Conservation (phyloP, 768 basidiomycete genomes). For the Agaricus blazei region DNA sequence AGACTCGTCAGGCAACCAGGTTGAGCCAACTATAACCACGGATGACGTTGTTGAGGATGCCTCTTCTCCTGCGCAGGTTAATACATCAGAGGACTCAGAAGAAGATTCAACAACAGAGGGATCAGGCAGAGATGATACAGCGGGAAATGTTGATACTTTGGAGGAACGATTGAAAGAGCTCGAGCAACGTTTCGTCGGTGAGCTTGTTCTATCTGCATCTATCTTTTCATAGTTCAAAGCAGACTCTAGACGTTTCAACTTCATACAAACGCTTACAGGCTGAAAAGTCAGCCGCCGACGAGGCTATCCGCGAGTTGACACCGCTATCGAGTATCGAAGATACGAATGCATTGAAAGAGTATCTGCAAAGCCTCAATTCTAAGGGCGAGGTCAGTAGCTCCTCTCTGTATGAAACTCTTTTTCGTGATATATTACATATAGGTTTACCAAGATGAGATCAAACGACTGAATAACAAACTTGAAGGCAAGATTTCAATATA, state of each 20-base stretch:
- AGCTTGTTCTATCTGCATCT: slow-evolving; percentile 3
- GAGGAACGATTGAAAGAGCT: slow-evolving; percentile 64
- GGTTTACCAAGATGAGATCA: slow-evolving; percentile 76
- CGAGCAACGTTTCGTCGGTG: slow-evolving; percentile 76
- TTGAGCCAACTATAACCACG: neutral
- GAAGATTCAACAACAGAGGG: too few species aligned
- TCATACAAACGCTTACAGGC: slow-evolving; percentile 75
- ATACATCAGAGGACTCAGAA: neutral
- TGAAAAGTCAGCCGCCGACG: slow-evolving; percentile 66
- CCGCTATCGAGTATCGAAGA: slow-evolving; percentile 66
- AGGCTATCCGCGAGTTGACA: slow-evolving; percentile 63
- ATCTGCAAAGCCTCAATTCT: slow-evolving; percentile 57
- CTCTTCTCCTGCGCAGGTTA: neutral
- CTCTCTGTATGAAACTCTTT: neutral
- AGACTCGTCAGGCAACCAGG: neutral
- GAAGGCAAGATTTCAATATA: slow-evolving; percentile 46
- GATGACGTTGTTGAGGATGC: neutral
- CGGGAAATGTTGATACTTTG: slow-evolving; percentile 45
- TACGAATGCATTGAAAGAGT: slow-evolving; percentile 62
- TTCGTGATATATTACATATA: slow-evolving; percentile 18
- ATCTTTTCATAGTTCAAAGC: neutral
- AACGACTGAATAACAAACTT: slow-evolving; percentile 66
- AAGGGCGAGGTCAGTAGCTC: slow-evolving; percentile 60
- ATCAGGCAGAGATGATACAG: neutral
- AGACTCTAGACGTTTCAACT: slow-evolving; percentile 61